Evolutionary conservation across 495 filamentous ascomycete genomes (phyloP).

Genomic region (Talaromyces liani): DNA sequence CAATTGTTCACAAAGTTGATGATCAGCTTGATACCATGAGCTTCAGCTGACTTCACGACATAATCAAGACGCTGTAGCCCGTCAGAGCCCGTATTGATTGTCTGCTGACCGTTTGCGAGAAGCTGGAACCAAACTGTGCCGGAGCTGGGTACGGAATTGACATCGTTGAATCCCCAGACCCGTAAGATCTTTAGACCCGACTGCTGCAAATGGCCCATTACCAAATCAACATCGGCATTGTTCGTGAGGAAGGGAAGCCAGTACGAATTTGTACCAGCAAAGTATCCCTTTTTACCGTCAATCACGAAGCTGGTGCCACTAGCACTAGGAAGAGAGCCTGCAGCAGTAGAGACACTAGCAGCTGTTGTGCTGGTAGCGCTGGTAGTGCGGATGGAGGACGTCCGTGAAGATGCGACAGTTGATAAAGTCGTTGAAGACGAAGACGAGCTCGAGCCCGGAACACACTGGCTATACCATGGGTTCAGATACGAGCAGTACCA

Average conservation of each 20-base stretch:
- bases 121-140: constrained; percentile 50
- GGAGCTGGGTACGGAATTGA: constrained; percentile 26
- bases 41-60: constrained; percentile 48
- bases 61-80: constrained; percentile 59
- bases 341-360: not conserved
- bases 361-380: not conserved
- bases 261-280: constrained; percentile 60
- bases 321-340: not conserved
- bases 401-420: not conserved
- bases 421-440: not conserved
- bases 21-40: constrained; percentile 47
- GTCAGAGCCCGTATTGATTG: constrained; percentile 52
- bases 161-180: constrained; percentile 61
- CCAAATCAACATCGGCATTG: constrained; percentile 47
- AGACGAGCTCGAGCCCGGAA: constrained; percentile 10
- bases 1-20: constrained; percentile 44
- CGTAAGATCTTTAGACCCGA: constrained; percentile 56
- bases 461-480: constrained; percentile 32
- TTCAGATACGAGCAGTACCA: constrained; percentile 26
- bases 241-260: constrained; percentile 58
- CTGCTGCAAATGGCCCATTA: constrained; percentile 31
- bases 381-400: not conserved
- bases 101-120: constrained; percentile 38
- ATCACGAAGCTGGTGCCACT: constrained; percentile 14
- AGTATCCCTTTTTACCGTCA: constrained; percentile 26